Base-by-base conservation (phyloP, 2,329 filamentous ascomycete species). In the Botrytis hyacinthi region DNA sequence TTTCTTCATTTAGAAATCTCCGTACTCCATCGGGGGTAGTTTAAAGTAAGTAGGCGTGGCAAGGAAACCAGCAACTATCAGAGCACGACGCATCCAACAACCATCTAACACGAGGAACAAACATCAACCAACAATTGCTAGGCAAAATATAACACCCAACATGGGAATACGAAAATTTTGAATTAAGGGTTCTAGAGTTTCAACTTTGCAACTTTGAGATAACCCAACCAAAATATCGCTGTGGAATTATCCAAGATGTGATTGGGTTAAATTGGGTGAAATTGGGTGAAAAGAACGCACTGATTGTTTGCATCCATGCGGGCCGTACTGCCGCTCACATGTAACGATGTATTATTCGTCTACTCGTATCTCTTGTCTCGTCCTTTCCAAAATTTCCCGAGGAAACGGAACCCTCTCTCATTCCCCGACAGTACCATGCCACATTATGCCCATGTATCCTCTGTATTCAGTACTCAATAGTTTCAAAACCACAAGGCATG, bases 321-420 rank as follows among this genome's bases (percentile, higher is more conserved):
- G 54, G 68, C 68, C 42, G 37, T 68, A 67, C 62, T 57, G 62
- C 62, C 62, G 37, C 16, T 54, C 40, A 61, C 29, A 61, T 61
- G 59, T 46, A 61, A 42, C 29, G 29, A 62, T 61, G 22, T 48
- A 63, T 26, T 35, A 46, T 16, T 66, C 16, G n/a, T 66, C 29
- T 44, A 51, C 60, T 68, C 51, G 40, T 60, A 29, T 37, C 48
- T 72, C 37, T 46, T 46, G 22, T 59, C 32, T 72, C 40, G 48
- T 40, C 40, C 40, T 60, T 42, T 40, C n/a, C 26, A 29, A 20
- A 32, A 22, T 68, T 60, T 72, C 67, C 62, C 70, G 70, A 67
- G 26, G 48, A 60, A 68, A 54, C 57, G 71, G 71, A 68, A 72
- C 71, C 51, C 40, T 37, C 51, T 67, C 61, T 72, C n/a, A 66